These are phyloP conservation scores for Calophaca sinica DNA, from an alignment of 306 rosid species.

Conservation along the genomic window DNA sequence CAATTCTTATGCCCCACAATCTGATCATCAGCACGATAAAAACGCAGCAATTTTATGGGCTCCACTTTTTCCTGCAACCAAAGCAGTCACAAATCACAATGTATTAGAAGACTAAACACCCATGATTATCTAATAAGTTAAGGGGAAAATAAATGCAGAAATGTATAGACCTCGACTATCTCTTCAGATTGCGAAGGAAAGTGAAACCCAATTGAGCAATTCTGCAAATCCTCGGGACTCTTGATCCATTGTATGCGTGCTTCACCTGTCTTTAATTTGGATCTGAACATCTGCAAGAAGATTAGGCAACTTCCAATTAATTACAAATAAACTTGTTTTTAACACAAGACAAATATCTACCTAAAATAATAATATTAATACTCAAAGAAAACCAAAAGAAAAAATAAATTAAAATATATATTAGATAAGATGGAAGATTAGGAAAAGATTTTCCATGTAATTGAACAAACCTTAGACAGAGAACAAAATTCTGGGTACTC, in stretches of 20 bases:
- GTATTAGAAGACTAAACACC: slow-evolving; percentile 20
- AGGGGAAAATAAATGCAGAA: slow-evolving; percentile 22
- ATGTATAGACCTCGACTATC: slow-evolving; percentile 60
- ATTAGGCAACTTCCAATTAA: not conserved
- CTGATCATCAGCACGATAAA: slow-evolving; percentile 68
- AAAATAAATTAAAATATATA: not conserved
- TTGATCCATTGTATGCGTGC: slow-evolving; percentile 84
- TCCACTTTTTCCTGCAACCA: slow-evolving; percentile 75
- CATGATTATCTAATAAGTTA: slow-evolving; percentile 8
- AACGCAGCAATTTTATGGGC: slow-evolving; percentile 73
- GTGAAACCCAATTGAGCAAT: slow-evolving; percentile 86
- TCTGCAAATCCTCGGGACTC: slow-evolving; percentile 78
- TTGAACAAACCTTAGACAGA: slow-evolving; percentile 68
- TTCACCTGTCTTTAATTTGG: slow-evolving; percentile 72
- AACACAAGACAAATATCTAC: not conserved
- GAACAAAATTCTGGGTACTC: slow-evolving; percentile 57
- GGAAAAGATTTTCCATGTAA: slow-evolving; percentile 23
- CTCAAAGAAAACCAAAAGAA: not conserved
- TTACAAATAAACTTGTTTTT: slow-evolving; percentile 17
- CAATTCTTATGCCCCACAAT: slow-evolving; percentile 17
- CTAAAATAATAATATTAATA: not conserved
- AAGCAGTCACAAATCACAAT: slow-evolving; percentile 34
- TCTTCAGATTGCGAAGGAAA: slow-evolving; percentile 64
- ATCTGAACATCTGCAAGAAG: slow-evolving; percentile 68
- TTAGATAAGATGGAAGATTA: slow-evolving; percentile 11